phyloP scores from a whole-genome alignment of 768 basidiomycete species.

The Gymnopilus dilepis region DNA sequence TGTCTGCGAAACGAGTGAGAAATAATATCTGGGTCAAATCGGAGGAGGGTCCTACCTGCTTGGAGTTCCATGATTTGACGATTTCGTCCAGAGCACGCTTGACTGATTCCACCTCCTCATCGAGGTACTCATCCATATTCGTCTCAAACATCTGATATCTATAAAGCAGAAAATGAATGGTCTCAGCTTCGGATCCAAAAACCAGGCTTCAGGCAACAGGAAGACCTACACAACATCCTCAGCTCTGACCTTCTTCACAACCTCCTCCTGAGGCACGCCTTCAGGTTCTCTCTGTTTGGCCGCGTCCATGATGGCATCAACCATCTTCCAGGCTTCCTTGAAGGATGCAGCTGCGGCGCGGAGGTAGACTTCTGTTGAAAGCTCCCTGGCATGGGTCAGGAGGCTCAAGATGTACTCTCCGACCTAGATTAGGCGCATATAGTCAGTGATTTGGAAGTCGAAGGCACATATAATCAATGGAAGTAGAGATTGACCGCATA shows the following conservation, averaged over 20 bases:
- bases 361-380: conserved; percentile 74
- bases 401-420: conserved; percentile 86
- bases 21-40: conserved; percentile 12
- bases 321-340: conserved; percentile 85
- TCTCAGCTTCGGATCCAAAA: too few relatives aligned
- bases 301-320: conserved; percentile 72
- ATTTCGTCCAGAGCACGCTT: conserved; percentile 76
- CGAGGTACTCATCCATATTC: conserved; percentile 97
- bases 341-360: conserved; percentile 91
- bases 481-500: not conserved
- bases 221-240: conserved; percentile 83
- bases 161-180: conserved; percentile 12
- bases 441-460: not conserved
- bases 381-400: conserved; percentile 75
- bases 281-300: conserved; percentile 45
- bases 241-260: conserved; percentile 56
- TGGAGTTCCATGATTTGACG: conserved; percentile 78
- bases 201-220: not conserved
- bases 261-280: conserved; percentile 43
- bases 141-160: conserved; percentile 95
- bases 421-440: conserved; percentile 50
- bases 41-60: conserved; percentile 53
- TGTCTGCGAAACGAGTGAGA: too few relatives aligned
- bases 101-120: conserved; percentile 87
- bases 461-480: not conserved